phyloP scores from a whole-genome alignment of 2,329 filamentous ascomycete species.

The Emericellopsis atlantica region DNA sequence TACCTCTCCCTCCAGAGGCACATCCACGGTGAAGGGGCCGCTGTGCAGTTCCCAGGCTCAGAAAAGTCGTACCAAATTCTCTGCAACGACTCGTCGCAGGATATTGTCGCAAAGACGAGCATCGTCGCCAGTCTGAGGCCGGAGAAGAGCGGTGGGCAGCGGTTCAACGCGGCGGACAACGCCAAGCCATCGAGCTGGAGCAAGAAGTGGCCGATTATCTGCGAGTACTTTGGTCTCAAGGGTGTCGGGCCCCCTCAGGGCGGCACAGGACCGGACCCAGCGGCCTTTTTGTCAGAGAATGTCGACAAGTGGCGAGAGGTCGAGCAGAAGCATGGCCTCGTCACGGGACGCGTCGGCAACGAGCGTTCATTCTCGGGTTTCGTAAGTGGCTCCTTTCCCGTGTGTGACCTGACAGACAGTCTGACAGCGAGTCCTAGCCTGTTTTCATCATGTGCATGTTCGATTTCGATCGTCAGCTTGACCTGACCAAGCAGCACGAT shows the following conservation, averaged over 20 bases:
- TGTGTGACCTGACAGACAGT: neutral
- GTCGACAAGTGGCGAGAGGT: conserved; percentile 15
- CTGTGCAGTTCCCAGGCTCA: conserved; percentile 21
- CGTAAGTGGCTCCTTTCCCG: neutral
- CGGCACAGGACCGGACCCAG: conserved; percentile 16
- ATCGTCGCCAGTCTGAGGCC: conserved; percentile 27
- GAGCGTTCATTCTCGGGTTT: conserved; percentile 15
- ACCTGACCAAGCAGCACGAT: conserved; percentile 16
- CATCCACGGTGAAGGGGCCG: conserved; percentile 19
- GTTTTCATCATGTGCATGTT: conserved; percentile 19
- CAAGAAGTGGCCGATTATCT: conserved; percentile 29
- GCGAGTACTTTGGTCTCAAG: conserved; percentile 30
- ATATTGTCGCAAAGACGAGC: conserved; percentile 22
- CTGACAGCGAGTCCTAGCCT: conserved; percentile 3
- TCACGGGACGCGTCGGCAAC: conserved; percentile 16
- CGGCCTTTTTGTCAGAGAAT: conserved; percentile 16
- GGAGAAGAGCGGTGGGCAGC: conserved; percentile 19
- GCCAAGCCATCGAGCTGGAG: conserved; percentile 22
- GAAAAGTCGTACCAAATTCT: conserved; percentile 16
- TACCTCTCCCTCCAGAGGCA: conserved; percentile 22
- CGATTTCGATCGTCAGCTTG: conserved; percentile 19
- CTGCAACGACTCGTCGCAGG: conserved; percentile 23
- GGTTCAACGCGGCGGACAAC: conserved; percentile 28
- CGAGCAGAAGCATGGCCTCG: conserved; percentile 17
- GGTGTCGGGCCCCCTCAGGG: conserved; percentile 18